Conservation (phyloP, 805 yeast species). For the Blastobotrys muscicola region DNA sequence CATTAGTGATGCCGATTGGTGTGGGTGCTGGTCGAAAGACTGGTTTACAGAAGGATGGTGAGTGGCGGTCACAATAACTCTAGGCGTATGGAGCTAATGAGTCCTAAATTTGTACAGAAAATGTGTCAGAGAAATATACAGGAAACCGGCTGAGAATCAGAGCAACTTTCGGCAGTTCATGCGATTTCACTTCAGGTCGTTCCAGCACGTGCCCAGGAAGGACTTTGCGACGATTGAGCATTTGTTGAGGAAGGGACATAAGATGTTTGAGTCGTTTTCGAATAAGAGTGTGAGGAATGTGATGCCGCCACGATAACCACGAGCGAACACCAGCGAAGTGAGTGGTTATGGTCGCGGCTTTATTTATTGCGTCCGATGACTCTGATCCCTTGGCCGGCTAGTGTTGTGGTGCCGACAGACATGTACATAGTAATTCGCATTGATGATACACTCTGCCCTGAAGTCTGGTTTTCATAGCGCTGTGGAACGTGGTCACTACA, state of each 20-base stretch:
- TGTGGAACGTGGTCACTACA: too few relatives aligned
- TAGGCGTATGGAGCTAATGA: too few relatives aligned
- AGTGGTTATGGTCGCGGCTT: too few relatives aligned
- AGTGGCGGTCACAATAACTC: slow-evolving; percentile 8
- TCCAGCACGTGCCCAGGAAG: slow-evolving; percentile 51
- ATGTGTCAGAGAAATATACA: slow-evolving; percentile 37
- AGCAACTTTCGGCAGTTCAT: slow-evolving; percentile 38
- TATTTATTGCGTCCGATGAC: too few relatives aligned
- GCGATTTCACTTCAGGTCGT: slow-evolving; percentile 54
- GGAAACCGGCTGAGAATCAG: slow-evolving; percentile 41
- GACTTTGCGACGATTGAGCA: slow-evolving; percentile 84
- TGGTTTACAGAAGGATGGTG: slow-evolving; percentile 36
- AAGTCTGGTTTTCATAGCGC: too few relatives aligned
- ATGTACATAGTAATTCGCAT: too few relatives aligned
- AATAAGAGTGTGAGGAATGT: slow-evolving; percentile 57
- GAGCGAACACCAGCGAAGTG: too few relatives aligned
- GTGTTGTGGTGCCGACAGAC: too few relatives aligned
- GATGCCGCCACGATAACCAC: too few relatives aligned
- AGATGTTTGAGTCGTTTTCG: slow-evolving; percentile 62
- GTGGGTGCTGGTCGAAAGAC: slow-evolving; percentile 7
- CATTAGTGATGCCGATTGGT: neutral
- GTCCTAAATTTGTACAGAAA: slow-evolving; percentile 39
- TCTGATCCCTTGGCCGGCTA: too few relatives aligned
- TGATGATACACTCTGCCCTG: too few relatives aligned
- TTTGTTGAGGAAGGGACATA: slow-evolving; percentile 64